Conservation (phyloP, 73 alveolate genomes). For the Paramecium octaurelia region DNA sequence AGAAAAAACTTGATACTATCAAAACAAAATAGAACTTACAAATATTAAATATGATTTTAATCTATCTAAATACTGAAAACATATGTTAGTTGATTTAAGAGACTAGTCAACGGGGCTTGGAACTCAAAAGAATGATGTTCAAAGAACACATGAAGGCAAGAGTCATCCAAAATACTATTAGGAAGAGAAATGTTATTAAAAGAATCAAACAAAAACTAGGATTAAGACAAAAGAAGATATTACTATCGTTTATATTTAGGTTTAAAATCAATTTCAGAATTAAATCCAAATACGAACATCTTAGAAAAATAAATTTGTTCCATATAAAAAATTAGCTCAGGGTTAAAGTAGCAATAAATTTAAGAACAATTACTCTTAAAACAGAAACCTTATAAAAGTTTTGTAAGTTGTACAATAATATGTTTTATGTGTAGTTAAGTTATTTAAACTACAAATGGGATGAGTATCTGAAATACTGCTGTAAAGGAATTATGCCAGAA, state of each 20-base stretch:
- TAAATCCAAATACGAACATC: neutral
- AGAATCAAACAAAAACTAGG: neutral
- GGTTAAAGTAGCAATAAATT: neutral
- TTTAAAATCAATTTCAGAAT: neutral
- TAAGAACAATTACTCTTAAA: neutral
- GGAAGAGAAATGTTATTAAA: neutral
- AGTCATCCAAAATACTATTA: neutral
- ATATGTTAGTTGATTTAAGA: neutral
- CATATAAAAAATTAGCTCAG: neutral
- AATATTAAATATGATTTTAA: neutral
- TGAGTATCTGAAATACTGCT: neutral
- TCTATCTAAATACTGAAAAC: neutral
- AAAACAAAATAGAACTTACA: neutral
- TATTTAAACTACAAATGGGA: constrained; percentile 32
- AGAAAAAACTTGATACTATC: neutral
- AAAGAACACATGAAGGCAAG: constrained; percentile 48
- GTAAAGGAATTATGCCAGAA: neutral
- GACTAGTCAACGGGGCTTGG: neutral
- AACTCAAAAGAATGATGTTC: constrained; percentile 16
- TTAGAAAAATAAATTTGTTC: constrained; percentile 11
- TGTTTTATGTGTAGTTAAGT: neutral
- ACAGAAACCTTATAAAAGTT: neutral
- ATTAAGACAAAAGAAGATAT: neutral
- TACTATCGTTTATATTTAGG: neutral
- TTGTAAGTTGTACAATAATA: neutral